Evolutionary conservation across 106 monocot species (phyloP), one percentile per base, ranked within the genome.

Genomic region (Triglochin maritima): DNA sequence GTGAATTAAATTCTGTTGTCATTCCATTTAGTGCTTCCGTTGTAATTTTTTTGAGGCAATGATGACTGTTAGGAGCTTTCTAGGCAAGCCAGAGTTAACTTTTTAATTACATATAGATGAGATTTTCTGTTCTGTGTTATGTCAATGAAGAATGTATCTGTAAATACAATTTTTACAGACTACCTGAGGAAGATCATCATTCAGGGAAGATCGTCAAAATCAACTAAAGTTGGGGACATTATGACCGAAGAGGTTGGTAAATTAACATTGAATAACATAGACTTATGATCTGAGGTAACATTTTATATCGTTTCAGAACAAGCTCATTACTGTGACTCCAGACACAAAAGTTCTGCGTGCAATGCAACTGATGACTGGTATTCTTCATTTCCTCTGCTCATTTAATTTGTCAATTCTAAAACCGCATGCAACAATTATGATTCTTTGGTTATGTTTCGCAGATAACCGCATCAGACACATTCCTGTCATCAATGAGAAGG

Each of bases 321-420:
- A 88, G 72, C 87, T 96, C 74, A 88, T 96, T 55, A 96, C 96
- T 13, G 96, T 96, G 53, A 86, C 71, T 7, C 91, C 90, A 42
- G 79, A 86, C 13, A 96, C 96, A 54, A 87, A 81, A 82, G 91
- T 96, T 72, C 78, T 96, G 16, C 85, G 68, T 65, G 96, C 96
- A 17, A 96, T 96, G 96, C 88, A 96, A 66, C 96, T 91, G 46
- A 96, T 96, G 96, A 96, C 96, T 76, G 96, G 90, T 96, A 74
- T 13, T 41, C 9, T 4, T 53, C 15, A 4, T 49, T 5, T 41
- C n/a, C 44, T 9, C 17, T 62, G 5, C 42, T 17, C 62, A 46
- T 62, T 1, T 45, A 8, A 10, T 9, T 29, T 29, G 29, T 29
- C 29, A 29, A 29, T 29, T 62, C 45, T 44, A 43, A 8, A 13